Percentiles rank a stretch among this genome's conserved stretches.
phyloP scores from a whole-genome alignment of 805 yeast species.

The Wickerhamomyces mucosus region DNA sequence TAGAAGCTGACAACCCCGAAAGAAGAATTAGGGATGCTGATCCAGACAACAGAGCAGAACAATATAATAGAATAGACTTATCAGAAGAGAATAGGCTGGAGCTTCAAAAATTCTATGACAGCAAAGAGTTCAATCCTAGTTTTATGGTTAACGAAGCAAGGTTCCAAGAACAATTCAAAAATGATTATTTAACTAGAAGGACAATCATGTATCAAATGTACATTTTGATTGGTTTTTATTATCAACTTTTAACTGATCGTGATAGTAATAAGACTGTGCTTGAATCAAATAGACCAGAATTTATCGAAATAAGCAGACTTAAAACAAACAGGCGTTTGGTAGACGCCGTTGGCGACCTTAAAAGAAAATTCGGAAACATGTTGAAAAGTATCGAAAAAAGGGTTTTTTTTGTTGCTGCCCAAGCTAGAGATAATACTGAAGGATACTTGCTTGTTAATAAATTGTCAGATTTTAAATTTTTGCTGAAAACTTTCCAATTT shows the following conservation, averaged over 20 bases:
- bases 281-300: too few species aligned
- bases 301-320: too few species aligned
- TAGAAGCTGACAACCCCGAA: not conserved
- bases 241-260: too few species aligned
- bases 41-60: not conserved
- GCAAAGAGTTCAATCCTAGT: conserved; percentile 10
- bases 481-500: conserved; percentile 1
- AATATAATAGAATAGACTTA: conserved; percentile 3
- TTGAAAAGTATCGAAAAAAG: conserved; percentile 4
- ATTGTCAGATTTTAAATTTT: conserved; percentile 5
- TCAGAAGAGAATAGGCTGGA: conserved; percentile 6
- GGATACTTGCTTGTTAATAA: conserved; percentile 4
- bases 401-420: not conserved
- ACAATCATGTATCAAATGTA: conserved; percentile 6
- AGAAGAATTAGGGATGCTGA: not conserved
- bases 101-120: conserved; percentile 7
- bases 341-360: too few species aligned
- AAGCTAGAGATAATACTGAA: conserved; percentile 3
- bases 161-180: conserved; percentile 11
- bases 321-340: too few species aligned
- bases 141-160: conserved; percentile 8
- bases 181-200: conserved; percentile 12
- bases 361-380: conserved; percentile 1
- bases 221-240: too few species aligned
- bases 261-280: too few species aligned